Conservation (phyloP, 129 eudicot genomes). For the Helianthus tuberosus region DNA sequence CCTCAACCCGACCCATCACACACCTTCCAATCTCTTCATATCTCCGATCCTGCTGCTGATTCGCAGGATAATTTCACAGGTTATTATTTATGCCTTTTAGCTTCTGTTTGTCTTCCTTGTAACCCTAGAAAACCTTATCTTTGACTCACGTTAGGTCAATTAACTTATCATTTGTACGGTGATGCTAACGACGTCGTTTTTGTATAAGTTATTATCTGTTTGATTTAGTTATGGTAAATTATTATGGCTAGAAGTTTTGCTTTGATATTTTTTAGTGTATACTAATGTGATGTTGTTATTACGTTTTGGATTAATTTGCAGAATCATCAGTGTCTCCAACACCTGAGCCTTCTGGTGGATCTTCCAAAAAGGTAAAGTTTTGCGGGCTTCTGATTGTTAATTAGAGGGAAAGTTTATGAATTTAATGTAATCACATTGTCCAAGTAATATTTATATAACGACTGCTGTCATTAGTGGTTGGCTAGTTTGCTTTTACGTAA, state of each 20-base stretch:
- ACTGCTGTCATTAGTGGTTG: too few relatives aligned
- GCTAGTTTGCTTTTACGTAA: too few relatives aligned
- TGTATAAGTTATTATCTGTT: background rate
- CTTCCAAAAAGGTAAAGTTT: constrained; percentile 64
- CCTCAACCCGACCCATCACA: constrained; percentile 20
- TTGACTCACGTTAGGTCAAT: too few relatives aligned
- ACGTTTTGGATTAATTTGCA: constrained; percentile 19
- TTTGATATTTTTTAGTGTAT: background rate
- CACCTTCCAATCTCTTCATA: constrained; percentile 34
- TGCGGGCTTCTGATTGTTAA: background rate
- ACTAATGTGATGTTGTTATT: background rate
- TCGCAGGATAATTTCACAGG: constrained; percentile 35
- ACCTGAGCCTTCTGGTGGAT: constrained; percentile 50
- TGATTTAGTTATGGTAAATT: background rate
- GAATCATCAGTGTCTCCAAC: constrained; percentile 46
- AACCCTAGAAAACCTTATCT: constrained; percentile 14
- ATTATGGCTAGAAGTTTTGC: background rate
- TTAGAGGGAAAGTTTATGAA: background rate
- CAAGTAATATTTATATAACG: too few relatives aligned
- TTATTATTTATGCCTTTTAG: background rate
- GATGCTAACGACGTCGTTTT: background rate
- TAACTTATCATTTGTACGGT: too few relatives aligned
- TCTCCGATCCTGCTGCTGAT: constrained; percentile 36
- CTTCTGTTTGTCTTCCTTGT: background rate
- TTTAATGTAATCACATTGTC: background rate